Base-by-base conservation (phyloP, 768 basidiomycete species). In the Lactarius indigo region DNA sequence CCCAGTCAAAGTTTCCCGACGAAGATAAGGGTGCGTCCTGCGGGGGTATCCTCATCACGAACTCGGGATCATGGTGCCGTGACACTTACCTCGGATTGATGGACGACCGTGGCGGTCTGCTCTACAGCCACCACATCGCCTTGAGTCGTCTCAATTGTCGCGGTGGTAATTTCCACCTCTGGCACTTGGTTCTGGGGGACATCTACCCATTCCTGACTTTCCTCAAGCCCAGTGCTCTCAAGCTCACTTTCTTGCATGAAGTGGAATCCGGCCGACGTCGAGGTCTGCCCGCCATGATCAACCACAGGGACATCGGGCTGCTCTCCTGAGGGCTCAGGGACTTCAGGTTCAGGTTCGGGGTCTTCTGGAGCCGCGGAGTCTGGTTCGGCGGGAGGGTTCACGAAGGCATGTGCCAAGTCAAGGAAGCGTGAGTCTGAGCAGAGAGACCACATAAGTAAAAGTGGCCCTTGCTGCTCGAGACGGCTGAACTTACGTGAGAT, bases 161-260 rank as follows among this genome's bases (percentile, higher is more conserved):
- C 33, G n/a, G 59, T 30, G 20, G 30, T 39, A 12, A 8, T 8
- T 50, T 31, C 64, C 41, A 57, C 65, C 59, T 63, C 64, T 31
- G 28, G 57, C 59, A n/a, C 52, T n/a, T 62, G 64, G 28, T 50
- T 15, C n/a, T 70, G 47, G 28, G 57, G n/a, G 30, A 69, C 63
- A 9, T 69, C 47, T 30, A 70, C 64, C 64, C 64, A 70, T 44
- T 69, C 70, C 37, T 70, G 70, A 41, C 70, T 69, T 20, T 65
- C 68, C n/a, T 18, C 64, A 30, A 68, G 60, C 17, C 57, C 41
- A 26, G 81, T 57, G 0, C 80, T 74, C 68, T 90, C 91, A 41
- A 92, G 80, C 72, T 93, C 91, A 74, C 91, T 92, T 65, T 83
- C 88, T 75, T 91, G 87, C 79, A 94, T 89, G 76, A 93, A 94